Evolutionary conservation across 805 yeast species (phyloP).

Genomic region (Starmerella bacillaris): DNA sequence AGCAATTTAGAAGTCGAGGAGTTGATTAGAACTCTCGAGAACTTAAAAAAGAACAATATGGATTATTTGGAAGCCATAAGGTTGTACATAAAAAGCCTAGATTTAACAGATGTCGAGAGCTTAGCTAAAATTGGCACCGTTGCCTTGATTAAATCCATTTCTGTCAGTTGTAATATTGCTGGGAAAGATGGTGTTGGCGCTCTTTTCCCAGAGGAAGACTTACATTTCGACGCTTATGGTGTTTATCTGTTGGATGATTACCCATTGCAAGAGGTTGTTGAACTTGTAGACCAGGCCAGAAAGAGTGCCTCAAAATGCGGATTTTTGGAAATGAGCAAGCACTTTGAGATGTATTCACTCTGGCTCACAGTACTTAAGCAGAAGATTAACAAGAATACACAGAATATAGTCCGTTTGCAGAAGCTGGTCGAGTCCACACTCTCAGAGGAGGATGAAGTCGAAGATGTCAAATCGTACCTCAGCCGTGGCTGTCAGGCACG

Average conservation of each 20-base stretch:
- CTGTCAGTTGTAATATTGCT: constrained; percentile 11
- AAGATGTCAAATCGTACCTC: constrained; percentile 2
- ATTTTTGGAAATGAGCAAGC: constrained; percentile 46
- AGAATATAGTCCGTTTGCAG: constrained; percentile 8
- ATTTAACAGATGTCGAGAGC: constrained; percentile 11
- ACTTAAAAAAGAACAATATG: not conserved
- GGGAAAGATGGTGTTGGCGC: constrained; percentile 14
- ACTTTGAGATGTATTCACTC: constrained; percentile 12
- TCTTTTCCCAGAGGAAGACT: constrained; percentile 22
- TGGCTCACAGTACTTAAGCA: constrained; percentile 17
- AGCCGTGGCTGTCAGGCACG: constrained; percentile 8
- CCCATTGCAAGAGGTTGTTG: constrained; percentile 13
- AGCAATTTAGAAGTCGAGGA: constrained; percentile 58
- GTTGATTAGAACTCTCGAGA: constrained; percentile 25
- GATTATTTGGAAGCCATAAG: not conserved
- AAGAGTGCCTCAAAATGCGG: constrained; percentile 33
- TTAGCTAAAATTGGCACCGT: constrained; percentile 16
- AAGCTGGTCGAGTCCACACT: constrained; percentile 4
- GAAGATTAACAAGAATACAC: constrained; percentile 9
- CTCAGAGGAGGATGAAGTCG: not conserved
- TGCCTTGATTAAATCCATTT: constrained; percentile 16
- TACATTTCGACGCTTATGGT: constrained; percentile 34
- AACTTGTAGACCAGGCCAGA: constrained; percentile 20
- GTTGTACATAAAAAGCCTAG: constrained; percentile 1
- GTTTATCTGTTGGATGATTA: constrained; percentile 25